Evolutionary conservation across 805 yeast species (phyloP).

Genomic region (Torulaspora microellipsoides): DNA sequence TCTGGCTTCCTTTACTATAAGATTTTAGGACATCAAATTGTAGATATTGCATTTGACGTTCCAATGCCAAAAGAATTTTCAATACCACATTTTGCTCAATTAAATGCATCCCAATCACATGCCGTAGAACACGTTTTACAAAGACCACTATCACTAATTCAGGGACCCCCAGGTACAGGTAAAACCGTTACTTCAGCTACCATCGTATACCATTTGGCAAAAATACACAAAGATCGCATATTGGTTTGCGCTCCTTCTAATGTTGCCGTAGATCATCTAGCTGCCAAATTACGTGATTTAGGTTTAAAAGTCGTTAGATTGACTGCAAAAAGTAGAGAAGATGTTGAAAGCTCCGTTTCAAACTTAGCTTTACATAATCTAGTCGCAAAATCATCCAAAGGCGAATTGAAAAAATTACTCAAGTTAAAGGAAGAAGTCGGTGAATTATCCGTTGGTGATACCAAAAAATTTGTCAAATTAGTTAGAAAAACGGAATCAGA

Average conservation of each 20-base stretch:
- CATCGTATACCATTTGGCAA: conserved; percentile 69
- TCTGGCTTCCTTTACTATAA: conserved; percentile 72
- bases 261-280: conserved; percentile 90
- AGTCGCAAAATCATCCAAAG: conserved; percentile 46
- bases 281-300: conserved; percentile 60
- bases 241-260: conserved; percentile 94
- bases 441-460: conserved; percentile 57
- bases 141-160: conserved; percentile 74
- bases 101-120: conserved; percentile 72
- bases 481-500: conserved; percentile 46
- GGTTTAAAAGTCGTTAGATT: conserved; percentile 77
- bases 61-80: conserved; percentile 59
- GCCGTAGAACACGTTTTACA: conserved; percentile 69
- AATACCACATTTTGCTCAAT: conserved; percentile 59
- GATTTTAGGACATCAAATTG: conserved; percentile 74
- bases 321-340: conserved; percentile 74
- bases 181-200: conserved; percentile 92
- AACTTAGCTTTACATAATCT: conserved; percentile 53
- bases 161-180: conserved; percentile 97
- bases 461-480: conserved; percentile 40
- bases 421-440: conserved; percentile 61
- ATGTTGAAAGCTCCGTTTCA: conserved; percentile 60
- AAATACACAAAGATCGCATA: conserved; percentile 56
- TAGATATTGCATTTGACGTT: conserved; percentile 55
- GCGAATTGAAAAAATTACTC: conserved; percentile 54